phyloP scores from a whole-genome alignment of 306 rosid genomes.

The Senna tora region DNA sequence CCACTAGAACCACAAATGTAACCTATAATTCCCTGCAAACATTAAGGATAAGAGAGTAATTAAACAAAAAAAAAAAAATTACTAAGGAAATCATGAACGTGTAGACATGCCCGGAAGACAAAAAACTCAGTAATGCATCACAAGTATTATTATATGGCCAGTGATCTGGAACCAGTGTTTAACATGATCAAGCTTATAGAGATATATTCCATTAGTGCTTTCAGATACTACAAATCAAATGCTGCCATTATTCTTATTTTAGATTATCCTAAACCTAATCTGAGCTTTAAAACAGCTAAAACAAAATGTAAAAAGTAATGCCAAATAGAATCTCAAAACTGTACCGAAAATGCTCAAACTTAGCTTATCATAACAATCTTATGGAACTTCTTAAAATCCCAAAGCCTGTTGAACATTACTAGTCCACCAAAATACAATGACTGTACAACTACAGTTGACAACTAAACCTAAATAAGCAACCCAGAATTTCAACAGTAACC shows the following conservation, averaged over 20 bases:
- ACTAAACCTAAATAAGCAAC: too few species aligned
- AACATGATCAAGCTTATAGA: slow-evolving; percentile 18
- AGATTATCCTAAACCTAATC: slow-evolving; percentile 12
- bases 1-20: slow-evolving; percentile 76
- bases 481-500: not conserved
- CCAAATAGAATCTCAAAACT: not conserved
- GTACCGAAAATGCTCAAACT: slow-evolving; percentile 7
- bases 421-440: not conserved
- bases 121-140: slow-evolving; percentile 27
- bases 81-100: slow-evolving; percentile 29
- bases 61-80: too few species aligned
- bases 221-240: slow-evolving; percentile 18
- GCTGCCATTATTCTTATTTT: slow-evolving; percentile 7
- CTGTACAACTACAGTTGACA: not conserved
- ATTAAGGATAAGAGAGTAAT: slow-evolving; percentile 23
- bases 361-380: not conserved
- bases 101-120: slow-evolving; percentile 19
- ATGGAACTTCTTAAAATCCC: slow-evolving; percentile 7
- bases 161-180: slow-evolving; percentile 19
- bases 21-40: slow-evolving; percentile 81
- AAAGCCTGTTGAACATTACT: not conserved
- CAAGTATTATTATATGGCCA: slow-evolving; percentile 30
- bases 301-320: not conserved
- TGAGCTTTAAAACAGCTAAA: slow-evolving; percentile 12
- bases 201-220: slow-evolving; percentile 2